Percentiles rank a stretch among this genome's conserved stretches.
These are phyloP conservation scores for Wallacemonas sp. DNA, from an alignment of 208 protist species.

Conservation along the genomic window DNA sequence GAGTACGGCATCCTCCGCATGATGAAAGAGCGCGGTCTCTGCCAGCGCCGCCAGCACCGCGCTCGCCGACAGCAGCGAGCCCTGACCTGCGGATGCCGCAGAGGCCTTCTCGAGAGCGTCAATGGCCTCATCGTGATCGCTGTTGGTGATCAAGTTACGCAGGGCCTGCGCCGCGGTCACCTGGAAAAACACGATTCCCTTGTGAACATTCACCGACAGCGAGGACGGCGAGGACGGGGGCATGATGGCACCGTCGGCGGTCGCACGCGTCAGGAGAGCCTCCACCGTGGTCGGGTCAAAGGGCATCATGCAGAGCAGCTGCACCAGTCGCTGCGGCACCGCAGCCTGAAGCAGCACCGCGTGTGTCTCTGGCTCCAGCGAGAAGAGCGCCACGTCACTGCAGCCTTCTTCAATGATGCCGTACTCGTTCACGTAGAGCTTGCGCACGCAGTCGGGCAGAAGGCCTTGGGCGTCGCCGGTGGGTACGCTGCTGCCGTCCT, in stretches of 20 bases:
- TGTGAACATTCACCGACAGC: constrained; percentile 16
- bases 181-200: constrained; percentile 51
- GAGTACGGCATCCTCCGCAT: too few relatives aligned
- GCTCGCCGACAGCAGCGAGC: not conserved
- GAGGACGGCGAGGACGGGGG: not conserved
- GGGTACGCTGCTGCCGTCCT: not conserved
- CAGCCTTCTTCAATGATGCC: constrained; percentile 58
- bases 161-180: constrained; percentile 62
- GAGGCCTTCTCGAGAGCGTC: constrained; percentile 36
- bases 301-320: constrained; percentile 41
- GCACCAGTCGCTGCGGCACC: constrained; percentile 53
- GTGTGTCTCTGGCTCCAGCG: constrained; percentile 42
- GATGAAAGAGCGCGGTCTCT: not conserved
- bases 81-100: not conserved
- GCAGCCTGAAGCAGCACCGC: constrained; percentile 27
- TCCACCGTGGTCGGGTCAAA: constrained; percentile 2
- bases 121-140: constrained; percentile 53
- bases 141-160: constrained; percentile 66
- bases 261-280: not conserved
- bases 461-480: not conserved
- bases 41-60: constrained; percentile 2
- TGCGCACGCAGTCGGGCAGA: constrained; percentile 43
- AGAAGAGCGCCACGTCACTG: constrained; percentile 48
- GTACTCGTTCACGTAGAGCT: constrained; percentile 45
- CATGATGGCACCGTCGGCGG: not conserved